Conservation (phyloP, 176 grass and related monocot species). For the Oryza punctata region DNA sequence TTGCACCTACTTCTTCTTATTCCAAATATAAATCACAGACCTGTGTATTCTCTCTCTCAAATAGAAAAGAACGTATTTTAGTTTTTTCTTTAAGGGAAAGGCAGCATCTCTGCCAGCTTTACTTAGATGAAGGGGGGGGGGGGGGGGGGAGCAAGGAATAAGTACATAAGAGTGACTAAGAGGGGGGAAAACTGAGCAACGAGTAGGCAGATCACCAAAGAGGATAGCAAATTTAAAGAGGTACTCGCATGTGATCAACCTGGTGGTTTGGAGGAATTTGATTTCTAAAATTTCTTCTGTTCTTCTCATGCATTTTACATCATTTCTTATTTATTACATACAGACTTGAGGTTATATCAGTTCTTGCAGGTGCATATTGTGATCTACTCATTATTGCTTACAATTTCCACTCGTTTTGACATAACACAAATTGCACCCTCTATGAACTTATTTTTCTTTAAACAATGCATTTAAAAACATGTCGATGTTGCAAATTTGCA, state of each 20-base stretch:
- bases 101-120: not conserved
- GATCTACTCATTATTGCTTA: conserved; percentile 13
- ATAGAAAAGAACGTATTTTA: not conserved
- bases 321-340: not conserved
- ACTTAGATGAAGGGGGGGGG: not conserved
- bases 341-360: not conserved
- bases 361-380: not conserved
- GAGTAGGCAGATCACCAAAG: not conserved
- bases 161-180: too few species aligned
- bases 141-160: not conserved
- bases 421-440: not conserved
- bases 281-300: too few species aligned
- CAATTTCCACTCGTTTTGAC: not conserved
- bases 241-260: not conserved
- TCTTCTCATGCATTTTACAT: not conserved
- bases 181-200: not conserved
- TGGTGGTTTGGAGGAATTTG: too few species aligned
- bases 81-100: not conserved
- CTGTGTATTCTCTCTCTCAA: not conserved
- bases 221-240: not conserved
- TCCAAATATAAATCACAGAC: not conserved
- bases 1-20: conserved; percentile 5
- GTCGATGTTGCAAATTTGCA: conserved; percentile 35
- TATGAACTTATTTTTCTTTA: not conserved
- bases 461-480: not conserved